A percentile compares a stretch with the other conserved stretches of the same genome.
phyloP scores from a whole-genome alignment of 2,329 filamentous ascomycete genomes.

The Emericellopsis atlantica region DNA sequence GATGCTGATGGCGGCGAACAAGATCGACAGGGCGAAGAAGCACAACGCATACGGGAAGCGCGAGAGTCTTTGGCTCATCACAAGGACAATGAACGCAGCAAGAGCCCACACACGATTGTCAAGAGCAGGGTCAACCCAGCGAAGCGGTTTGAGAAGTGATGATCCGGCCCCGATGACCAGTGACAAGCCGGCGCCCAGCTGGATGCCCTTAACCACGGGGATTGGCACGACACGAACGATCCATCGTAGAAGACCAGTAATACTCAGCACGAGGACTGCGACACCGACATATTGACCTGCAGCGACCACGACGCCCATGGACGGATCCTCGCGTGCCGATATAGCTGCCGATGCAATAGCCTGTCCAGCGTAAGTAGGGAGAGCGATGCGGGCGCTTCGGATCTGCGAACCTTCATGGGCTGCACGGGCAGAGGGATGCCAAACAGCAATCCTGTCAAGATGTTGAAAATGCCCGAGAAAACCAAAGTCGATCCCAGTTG shows the following conservation, averaged over 20 bases:
- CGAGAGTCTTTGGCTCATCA: constrained; percentile 52
- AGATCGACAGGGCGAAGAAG: constrained; percentile 55
- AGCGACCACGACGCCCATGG: constrained; percentile 54
- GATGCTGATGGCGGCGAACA: constrained; percentile 42
- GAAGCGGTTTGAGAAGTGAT: constrained; percentile 52
- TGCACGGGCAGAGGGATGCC: constrained; percentile 87
- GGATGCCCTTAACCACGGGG: constrained; percentile 87
- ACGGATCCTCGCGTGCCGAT: constrained; percentile 41
- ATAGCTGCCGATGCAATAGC: constrained; percentile 90
- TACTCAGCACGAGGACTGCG: constrained; percentile 63
- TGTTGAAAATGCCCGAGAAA: constrained; percentile 79
- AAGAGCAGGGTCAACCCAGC: constrained; percentile 54
- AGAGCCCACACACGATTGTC: constrained; percentile 73
- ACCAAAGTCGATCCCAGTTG: constrained; percentile 74
- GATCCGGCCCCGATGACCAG: constrained; percentile 67
- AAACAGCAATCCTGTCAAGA: constrained; percentile 69
- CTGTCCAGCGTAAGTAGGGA: constrained; percentile 15
- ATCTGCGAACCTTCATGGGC: constrained; percentile 51
- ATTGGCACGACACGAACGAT: constrained; percentile 66
- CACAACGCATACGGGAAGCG: constrained; percentile 68
- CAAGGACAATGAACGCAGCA: constrained; percentile 58
- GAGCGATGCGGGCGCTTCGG: not conserved
- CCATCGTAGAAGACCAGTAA: constrained; percentile 66
- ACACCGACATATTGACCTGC: constrained; percentile 63
- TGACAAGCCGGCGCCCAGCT: constrained; percentile 80